Evolutionary conservation across 2,329 filamentous ascomycete species (phyloP).

Genomic region (Trichophyton benhamiae): DNA sequence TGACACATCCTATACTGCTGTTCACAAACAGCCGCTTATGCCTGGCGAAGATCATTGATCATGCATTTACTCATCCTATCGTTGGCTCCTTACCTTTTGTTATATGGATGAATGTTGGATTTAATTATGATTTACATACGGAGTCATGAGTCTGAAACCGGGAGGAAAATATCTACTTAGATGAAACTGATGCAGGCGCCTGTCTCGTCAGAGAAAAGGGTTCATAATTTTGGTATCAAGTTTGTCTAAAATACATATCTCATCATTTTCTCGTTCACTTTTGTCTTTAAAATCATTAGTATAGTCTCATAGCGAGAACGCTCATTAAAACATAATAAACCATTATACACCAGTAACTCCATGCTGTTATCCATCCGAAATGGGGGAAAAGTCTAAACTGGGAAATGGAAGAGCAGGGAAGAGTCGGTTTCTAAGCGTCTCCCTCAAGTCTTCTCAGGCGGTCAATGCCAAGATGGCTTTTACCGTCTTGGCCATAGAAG

Average conservation of each 20-base stretch:
- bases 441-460: slow-evolving; percentile 36
- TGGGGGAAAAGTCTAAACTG: background rate
- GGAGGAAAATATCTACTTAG: too few species aligned
- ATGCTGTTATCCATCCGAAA: background rate
- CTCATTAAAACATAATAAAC: background rate
- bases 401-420: background rate
- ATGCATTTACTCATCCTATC: background rate
- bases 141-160: background rate
- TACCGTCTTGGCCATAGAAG: slow-evolving; percentile 46
- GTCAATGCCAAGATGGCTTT: slow-evolving; percentile 49
- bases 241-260: background rate
- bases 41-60: background rate
- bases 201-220: background rate
- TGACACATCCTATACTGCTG: background rate
- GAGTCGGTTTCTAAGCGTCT: slow-evolving; percentile 21
- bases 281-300: background rate
- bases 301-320: background rate
- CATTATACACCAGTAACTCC: background rate
- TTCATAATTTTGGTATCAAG: background rate
- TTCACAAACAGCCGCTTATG: slow-evolving; percentile 2
- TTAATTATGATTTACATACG: background rate
- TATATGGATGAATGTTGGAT: background rate
- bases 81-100: background rate
- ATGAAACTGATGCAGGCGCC: too few species aligned
- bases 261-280: background rate